Conservation (phyloP, 306 rosid species). For the Cicer arietinum region DNA sequence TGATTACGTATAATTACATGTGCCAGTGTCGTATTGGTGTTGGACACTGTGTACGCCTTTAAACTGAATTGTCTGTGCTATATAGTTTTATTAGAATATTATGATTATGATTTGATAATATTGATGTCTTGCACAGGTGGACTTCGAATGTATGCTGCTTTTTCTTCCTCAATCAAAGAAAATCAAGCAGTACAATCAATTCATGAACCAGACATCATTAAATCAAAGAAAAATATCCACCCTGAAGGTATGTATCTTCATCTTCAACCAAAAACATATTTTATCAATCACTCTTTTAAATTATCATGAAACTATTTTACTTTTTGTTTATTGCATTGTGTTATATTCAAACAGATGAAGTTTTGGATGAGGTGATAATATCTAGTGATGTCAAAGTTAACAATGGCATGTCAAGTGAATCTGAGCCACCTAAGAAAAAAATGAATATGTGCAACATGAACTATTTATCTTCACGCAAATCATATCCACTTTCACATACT, state of each 20-base stretch:
- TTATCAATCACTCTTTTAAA: neutral
- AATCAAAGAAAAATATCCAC: conserved; percentile 31
- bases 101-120: conserved; percentile 23
- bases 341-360: conserved; percentile 33
- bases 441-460: conserved; percentile 12
- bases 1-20: neutral
- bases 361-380: conserved; percentile 37
- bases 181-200: conserved; percentile 34
- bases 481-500: conserved; percentile 27
- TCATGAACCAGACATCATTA: neutral
- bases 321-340: neutral
- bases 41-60: neutral
- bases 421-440: conserved; percentile 25
- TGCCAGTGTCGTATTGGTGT: neutral
- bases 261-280: conserved; percentile 12
- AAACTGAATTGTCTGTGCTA: neutral
- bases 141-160: conserved; percentile 27
- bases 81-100: neutral
- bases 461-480: conserved; percentile 9
- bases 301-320: neutral
- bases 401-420: conserved; percentile 29
- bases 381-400: conserved; percentile 7
- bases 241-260: conserved; percentile 30
- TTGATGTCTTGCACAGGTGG: conserved; percentile 52
- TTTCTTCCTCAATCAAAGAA: conserved; percentile 16